These are phyloP conservation scores for Solanum paucissectum DNA, from an alignment of 257 asterid genomes.

Conservation along the genomic window DNA sequence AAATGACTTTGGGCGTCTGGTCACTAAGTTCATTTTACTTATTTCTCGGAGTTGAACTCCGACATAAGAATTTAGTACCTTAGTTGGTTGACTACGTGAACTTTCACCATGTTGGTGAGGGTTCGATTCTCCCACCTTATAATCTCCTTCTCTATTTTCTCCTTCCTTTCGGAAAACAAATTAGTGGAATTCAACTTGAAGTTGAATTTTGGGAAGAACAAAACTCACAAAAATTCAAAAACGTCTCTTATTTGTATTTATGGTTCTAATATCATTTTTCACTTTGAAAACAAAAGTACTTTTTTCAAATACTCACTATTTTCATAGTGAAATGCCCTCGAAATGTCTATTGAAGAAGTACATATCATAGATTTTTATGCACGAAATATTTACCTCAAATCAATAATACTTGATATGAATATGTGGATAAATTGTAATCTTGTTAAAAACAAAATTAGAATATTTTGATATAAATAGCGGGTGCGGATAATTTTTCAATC, in stretches of 20 bases:
- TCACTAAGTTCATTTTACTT: not conserved
- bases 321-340: not conserved
- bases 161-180: not conserved
- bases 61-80: no score
- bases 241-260: not conserved
- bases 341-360: not conserved
- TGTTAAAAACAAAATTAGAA: not conserved
- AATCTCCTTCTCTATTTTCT: not conserved
- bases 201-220: not conserved
- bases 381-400: not conserved
- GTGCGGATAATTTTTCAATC: not conserved
- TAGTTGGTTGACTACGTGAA: no score
- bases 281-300: not conserved
- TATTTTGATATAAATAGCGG: not conserved
- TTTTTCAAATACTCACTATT: not conserved
- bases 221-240: not conserved
- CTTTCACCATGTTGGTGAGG: not conserved
- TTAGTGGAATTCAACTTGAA: not conserved
- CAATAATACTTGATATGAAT: not conserved
- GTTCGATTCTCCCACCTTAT: not conserved
- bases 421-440: not conserved
- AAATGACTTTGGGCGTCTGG: not conserved
- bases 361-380: not conserved
- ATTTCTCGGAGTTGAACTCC: not conserved
- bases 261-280: not conserved